Evolutionary conservation across 2,329 filamentous ascomycete species (phyloP), one percentile per base, ranked within the genome.

Genomic region (Aspergillus versicolor): DNA sequence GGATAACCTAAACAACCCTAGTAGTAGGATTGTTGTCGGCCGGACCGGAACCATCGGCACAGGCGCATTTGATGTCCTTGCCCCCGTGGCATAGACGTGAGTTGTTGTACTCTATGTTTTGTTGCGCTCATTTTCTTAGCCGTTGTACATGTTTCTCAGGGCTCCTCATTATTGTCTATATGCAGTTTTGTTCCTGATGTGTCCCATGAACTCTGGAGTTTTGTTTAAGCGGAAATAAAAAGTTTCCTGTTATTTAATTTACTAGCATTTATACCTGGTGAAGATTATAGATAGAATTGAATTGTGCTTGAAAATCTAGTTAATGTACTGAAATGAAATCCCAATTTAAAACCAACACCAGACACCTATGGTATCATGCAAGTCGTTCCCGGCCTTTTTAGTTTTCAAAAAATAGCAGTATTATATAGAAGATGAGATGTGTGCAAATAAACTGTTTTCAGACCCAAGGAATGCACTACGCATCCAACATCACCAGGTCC

Each of bases 11-110:
- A 86, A 83, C 58, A 92, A 89, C 59, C 94, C 95, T 0, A 94
- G 89, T 73, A 88, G 90, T 61, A 84, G 93, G 58, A 90, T 99
- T 67, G 92, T 97, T 48, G 87, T 94, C 71, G 94, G 95, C 15
- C 85, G 86, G 68, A 80, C 94, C 59, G 89, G 91, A 48, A 89
- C 84, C 64, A 86, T 95, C 58, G 94, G 94, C 49, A 99, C 94
- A 1, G 94, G 94, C 40, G 85, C 88, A 19, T 97, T 97, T 75
- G 92, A 97, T 77, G 88, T 99, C 43, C 80, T 97, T 69, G 78
- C 81, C 68, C 77, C 77, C 63, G 75, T 79, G 62, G 75, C 71
- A 66, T 77, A 73, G 63, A 64, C 34, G 49, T 21, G 22, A 11
- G 12, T 21, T 22, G 37, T 61, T 22, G 37, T 61, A 44, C 43